Conservation (phyloP, 805 yeast genomes). For the Ogataea salicorniae region DNA sequence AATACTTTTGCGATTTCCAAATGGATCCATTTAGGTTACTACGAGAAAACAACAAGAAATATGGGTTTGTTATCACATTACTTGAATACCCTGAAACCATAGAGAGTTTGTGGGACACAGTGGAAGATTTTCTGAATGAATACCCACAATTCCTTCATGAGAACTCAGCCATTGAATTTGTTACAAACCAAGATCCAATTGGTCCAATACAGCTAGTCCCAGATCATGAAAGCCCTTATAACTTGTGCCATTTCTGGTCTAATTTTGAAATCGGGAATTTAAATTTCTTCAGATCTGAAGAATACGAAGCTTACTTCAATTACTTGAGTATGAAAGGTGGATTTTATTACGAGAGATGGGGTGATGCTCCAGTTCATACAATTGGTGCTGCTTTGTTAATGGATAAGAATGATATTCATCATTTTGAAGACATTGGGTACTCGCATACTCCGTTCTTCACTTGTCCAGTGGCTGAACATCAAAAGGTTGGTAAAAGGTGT, state of each 20-base stretch:
- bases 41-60: conserved; percentile 70
- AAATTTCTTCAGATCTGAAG: conserved; percentile 63
- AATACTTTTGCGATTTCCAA: conserved; percentile 81
- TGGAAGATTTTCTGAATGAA: conserved; percentile 54
- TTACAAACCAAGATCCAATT: conserved; percentile 48
- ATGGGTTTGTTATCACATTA: conserved; percentile 82
- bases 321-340: conserved; percentile 65
- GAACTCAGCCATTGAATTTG: conserved; percentile 55
- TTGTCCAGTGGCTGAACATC: conserved; percentile 49
- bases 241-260: conserved; percentile 84
- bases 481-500: conserved; percentile 55
- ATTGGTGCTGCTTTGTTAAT: conserved; percentile 59
- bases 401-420: conserved; percentile 57
- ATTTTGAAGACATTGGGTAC: conserved; percentile 81
- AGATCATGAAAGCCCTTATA: conserved; percentile 52
- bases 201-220: conserved; percentile 36
- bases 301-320: conserved; percentile 57
- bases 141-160: conserved; percentile 61
- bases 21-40: conserved; percentile 83
- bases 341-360: conserved; percentile 88
- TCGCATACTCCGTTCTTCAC: conserved; percentile 64
- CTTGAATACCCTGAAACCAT: conserved; percentile 83
- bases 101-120: conserved; percentile 75
- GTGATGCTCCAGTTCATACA: conserved; percentile 90
- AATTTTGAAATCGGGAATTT: conserved; percentile 76